phyloP scores from a whole-genome alignment of 352 stramenopile species.

The Achlya hypogyna region DNA sequence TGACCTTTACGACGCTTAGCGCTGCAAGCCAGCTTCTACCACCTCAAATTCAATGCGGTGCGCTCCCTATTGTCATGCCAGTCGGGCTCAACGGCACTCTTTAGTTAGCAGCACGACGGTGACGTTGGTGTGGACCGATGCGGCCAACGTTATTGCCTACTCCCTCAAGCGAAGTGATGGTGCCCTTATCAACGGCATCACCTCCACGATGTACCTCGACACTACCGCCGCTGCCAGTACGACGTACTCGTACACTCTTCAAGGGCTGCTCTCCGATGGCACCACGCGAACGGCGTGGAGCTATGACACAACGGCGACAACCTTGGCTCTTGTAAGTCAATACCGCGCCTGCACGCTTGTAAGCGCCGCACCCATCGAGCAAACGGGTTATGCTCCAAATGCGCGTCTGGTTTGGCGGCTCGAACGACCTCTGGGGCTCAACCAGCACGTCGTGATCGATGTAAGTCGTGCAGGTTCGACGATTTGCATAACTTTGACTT shows the following conservation, averaged over 20 bases:
- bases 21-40: neutral
- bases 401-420: neutral
- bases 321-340: neutral
- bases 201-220: neutral
- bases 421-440: neutral
- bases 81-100: too few species aligned
- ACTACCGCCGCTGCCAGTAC: neutral
- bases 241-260: constrained; percentile 1
- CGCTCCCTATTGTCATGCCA: too few species aligned
- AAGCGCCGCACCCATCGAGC: neutral
- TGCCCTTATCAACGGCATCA: neutral
- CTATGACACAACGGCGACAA: neutral
- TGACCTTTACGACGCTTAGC: neutral
- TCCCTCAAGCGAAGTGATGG: neutral
- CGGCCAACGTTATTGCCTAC: neutral
- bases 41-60: constrained; percentile 2
- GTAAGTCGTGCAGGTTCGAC: neutral
- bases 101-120: neutral
- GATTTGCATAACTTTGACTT: neutral
- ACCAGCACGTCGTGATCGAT: neutral
- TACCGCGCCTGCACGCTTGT: neutral
- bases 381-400: neutral
- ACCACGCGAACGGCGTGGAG: neutral
- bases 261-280: neutral
- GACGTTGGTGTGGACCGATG: neutral